Percentiles rank a stretch among this genome's conserved stretches.
phyloP scores from a whole-genome alignment of 768 basidiomycete species.

The Lyophyllum atratum region DNA sequence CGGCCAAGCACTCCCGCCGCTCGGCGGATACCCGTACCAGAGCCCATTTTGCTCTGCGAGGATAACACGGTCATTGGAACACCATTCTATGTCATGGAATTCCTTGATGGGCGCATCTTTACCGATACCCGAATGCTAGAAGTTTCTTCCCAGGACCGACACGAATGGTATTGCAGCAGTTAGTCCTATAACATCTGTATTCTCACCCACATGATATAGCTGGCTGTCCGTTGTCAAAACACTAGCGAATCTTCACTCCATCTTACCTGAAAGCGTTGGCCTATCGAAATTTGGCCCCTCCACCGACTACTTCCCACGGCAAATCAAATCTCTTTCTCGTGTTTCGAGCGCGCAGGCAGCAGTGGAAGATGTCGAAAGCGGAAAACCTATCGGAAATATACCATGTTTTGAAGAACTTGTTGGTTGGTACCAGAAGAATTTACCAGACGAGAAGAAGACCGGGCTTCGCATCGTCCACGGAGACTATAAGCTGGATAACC shows the following conservation, averaged over 20 bases:
- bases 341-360: constrained; percentile 81
- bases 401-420: constrained; percentile 74
- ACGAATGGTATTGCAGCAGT: constrained; percentile 56
- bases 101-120: constrained; percentile 91
- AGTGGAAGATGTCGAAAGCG: constrained; percentile 65
- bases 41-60: constrained; percentile 81
- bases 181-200: background rate
- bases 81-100: constrained; percentile 97
- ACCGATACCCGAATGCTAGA: constrained; percentile 80
- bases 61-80: constrained; percentile 80
- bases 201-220: constrained; percentile 35
- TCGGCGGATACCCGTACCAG: constrained; percentile 78
- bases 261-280: constrained; percentile 67
- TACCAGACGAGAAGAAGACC: constrained; percentile 76
- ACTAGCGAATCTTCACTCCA: constrained; percentile 66
- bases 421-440: constrained; percentile 71
- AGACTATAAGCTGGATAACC: constrained; percentile 97
- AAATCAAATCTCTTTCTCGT: constrained; percentile 85
- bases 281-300: constrained; percentile 71
- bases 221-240: constrained; percentile 79
- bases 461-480: constrained; percentile 93
- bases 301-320: constrained; percentile 88
- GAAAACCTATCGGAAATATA: constrained; percentile 63
- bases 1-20: constrained; percentile 48
- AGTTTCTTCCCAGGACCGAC: constrained; percentile 58